Evolutionary conservation across 805 yeast species (phyloP).

Genomic region (Starmera caribaea): DNA sequence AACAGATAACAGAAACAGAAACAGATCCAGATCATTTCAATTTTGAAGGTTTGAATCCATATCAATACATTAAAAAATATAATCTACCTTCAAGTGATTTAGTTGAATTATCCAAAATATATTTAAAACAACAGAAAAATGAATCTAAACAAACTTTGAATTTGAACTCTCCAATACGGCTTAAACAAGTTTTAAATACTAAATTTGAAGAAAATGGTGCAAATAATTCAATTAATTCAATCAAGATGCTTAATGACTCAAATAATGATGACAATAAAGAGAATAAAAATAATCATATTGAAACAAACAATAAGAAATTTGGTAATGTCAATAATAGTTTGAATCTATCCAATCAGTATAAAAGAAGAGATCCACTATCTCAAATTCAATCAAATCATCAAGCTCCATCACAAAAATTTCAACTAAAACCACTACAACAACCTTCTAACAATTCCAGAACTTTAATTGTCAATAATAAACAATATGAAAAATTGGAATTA

Average conservation of each 20-base stretch:
- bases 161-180: slow-evolving; percentile 14
- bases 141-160: slow-evolving; percentile 18
- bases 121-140: slow-evolving; percentile 26
- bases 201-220: slow-evolving; percentile 8
- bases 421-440: slow-evolving; percentile 13
- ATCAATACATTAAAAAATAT: slow-evolving; percentile 27
- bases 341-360: neutral
- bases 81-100: slow-evolving; percentile 26
- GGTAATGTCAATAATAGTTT: neutral
- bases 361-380: slow-evolving; percentile 7
- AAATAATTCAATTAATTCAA: too few species aligned
- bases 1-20: neutral
- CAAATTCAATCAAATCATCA: neutral
- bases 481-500: slow-evolving; percentile 66
- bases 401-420: slow-evolving; percentile 1
- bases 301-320: neutral
- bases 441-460: slow-evolving; percentile 12
- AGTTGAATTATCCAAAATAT: slow-evolving; percentile 25
- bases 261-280: slow-evolving; percentile 12
- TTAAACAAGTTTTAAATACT: slow-evolving; percentile 12
- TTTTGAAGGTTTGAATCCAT: slow-evolving; percentile 30
- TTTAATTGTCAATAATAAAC: slow-evolving; percentile 43
- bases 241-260: slow-evolving; percentile 5
- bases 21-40: slow-evolving; percentile 8
- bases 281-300: too few species aligned